Base-by-base conservation (phyloP, 2,329 filamentous ascomycete species). In the Aspergillus neotritici region DNA sequence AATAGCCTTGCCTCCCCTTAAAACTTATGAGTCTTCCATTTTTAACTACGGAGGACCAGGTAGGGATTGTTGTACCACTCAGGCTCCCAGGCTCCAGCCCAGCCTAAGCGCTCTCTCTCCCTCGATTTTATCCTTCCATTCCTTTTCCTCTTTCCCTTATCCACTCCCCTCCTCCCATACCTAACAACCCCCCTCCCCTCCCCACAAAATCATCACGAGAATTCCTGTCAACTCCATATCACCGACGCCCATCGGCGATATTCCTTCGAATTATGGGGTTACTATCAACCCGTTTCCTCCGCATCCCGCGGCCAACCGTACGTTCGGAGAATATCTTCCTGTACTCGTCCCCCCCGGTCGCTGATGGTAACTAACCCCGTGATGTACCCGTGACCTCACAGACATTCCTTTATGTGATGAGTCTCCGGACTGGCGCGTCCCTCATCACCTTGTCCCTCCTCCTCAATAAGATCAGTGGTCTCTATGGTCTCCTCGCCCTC, bases 381-480 rank as follows among this genome's bases (percentile, higher is more conserved):
- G 46, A 33, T 34, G 37, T 37, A 29, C 44, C 38, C 42, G 45
- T 42, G 13, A 41, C 40, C 33, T 40, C 34, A 40, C 63, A 95
- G 89, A 84, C 81, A 36, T 91, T 95, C 65, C 79, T 95, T 53
- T 87, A 87, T 63, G 74, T 89, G 60, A 84, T 95, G 73, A 87
- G 86, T 61, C 81, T 96, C 42, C 86, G 87, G 57, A 91, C 87
- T 29, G 90, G 87, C 54, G 84, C 87, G 36, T 87, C 93, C 56
- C 78, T 96, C 58, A 88, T 95, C 58, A 83, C 86, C 4, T 76
- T 93, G 49, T 82, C 86, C 9, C 79, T 94, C 51, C 76, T 94
- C 43, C 83, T 96, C 71, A 96, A 96, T 76, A 95, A 95, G 68
- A 80, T 90, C 54, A 91, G 87, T 38, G 90, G 89, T 45, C 75